These are phyloP conservation scores for Paecilomyces sp. DNA, from an alignment of 2,329 filamentous ascomycete species.

Conservation along the genomic window DNA sequence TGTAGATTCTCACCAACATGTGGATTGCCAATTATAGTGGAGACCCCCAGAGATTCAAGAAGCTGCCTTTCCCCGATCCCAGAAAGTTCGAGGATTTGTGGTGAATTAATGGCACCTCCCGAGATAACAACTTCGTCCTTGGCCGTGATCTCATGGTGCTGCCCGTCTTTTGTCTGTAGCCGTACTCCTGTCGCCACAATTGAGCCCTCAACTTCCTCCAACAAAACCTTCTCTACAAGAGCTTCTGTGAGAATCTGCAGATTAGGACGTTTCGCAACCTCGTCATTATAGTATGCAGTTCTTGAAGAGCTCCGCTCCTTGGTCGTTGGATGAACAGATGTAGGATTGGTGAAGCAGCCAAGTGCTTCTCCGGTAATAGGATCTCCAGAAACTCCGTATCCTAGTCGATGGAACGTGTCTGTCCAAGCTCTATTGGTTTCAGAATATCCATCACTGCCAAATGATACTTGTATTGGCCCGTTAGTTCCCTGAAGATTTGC, in stretches of 20 bases:
- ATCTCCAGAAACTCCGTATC: not conserved
- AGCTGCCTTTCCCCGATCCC: constrained; percentile 48
- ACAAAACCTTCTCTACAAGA: not conserved
- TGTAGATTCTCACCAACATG: constrained; percentile 44
- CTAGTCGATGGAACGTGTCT: not conserved
- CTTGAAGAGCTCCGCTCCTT: not conserved
- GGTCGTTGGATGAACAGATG: not conserved
- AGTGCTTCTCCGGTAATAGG: not conserved
- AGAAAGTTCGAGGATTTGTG: constrained; percentile 53
- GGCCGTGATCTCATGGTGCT: constrained; percentile 23
- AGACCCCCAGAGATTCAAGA: constrained; percentile 33
- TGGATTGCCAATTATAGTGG: constrained; percentile 35
- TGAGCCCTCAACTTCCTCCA: not conserved
- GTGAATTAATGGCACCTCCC: constrained; percentile 52
- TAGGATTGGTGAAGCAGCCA: not conserved
- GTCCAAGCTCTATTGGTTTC: not conserved
- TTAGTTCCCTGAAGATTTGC: not conserved
- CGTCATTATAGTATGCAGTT: not conserved
- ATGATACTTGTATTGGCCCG: not conserved
- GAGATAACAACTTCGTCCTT: constrained; percentile 51
- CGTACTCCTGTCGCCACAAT: not conserved
- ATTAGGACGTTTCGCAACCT: not conserved
- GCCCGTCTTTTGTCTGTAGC: not conserved
- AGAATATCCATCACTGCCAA: not conserved
- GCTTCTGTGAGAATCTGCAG: not conserved